phyloP scores from a whole-genome alignment of 495 filamentous ascomycete species.

The Talaromyces liani region DNA sequence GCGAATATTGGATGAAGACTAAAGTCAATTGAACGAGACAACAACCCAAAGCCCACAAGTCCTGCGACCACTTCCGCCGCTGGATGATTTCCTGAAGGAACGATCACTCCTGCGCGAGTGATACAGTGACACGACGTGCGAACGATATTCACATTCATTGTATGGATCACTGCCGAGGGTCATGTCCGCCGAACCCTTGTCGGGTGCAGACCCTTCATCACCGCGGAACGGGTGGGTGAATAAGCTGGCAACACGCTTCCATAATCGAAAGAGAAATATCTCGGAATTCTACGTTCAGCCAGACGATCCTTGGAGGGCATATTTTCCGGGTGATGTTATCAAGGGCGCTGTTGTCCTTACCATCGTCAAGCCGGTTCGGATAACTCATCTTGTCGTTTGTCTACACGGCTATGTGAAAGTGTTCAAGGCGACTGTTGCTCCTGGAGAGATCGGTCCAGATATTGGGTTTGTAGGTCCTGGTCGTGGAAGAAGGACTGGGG shows the following conservation, averaged over 20 bases:
- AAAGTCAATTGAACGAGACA: neutral
- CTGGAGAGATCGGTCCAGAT: conserved; percentile 49
- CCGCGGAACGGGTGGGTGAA: conserved; percentile 47
- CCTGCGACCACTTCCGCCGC: neutral
- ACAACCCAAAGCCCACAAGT: neutral
- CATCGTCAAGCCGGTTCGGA: conserved; percentile 70
- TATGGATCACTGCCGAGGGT: conserved; percentile 33
- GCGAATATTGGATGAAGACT: neutral
- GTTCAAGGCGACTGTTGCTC: conserved; percentile 63
- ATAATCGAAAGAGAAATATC: conserved; percentile 61
- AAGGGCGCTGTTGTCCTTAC: conserved; percentile 74
- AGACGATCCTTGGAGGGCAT: conserved; percentile 85
- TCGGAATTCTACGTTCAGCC: conserved; percentile 68
- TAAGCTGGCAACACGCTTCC: conserved; percentile 53
- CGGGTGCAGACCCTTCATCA: conserved; percentile 29
- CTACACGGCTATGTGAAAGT: conserved; percentile 87
- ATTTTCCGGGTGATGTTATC: conserved; percentile 60
- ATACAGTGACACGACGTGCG: neutral
- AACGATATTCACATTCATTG: conserved; percentile 12
- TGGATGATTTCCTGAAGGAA: neutral
- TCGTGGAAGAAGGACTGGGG: conserved; percentile 47
- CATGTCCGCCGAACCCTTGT: conserved; percentile 40
- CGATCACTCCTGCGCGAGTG: conserved; percentile 1
- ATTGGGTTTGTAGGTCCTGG: conserved; percentile 42
- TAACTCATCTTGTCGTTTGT: conserved; percentile 84